phyloP scores from a whole-genome alignment of 331 rosid species.

The Rhamnella rubrinervis region DNA sequence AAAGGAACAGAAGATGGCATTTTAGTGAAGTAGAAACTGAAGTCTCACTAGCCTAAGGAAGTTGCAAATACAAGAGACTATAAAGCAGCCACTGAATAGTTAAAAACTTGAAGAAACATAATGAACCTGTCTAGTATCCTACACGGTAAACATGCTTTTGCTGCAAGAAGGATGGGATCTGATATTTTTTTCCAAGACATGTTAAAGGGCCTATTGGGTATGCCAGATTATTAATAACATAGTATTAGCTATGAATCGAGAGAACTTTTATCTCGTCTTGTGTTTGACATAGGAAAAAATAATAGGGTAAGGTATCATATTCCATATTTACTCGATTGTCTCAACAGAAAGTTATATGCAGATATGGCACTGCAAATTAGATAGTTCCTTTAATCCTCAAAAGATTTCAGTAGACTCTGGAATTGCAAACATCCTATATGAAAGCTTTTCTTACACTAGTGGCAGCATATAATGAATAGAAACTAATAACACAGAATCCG shows the following conservation, averaged over 20 bases:
- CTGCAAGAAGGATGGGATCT: no score
- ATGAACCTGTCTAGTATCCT: not conserved
- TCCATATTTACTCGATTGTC: no score
- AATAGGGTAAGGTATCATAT: no score
- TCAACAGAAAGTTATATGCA: no score
- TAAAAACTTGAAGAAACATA: not conserved
- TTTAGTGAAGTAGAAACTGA: not conserved
- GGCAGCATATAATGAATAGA: not conserved
- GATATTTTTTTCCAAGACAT: no score
- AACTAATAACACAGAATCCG: not conserved
- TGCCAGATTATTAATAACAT: no score
- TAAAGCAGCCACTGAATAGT: not conserved
- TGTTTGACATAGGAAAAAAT: no score
- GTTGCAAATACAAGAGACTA: not conserved
- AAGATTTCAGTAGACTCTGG: not conserved
- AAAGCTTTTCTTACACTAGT: not conserved
- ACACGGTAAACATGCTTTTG: not conserved
- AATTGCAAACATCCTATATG: not conserved
- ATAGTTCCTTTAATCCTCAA: not conserved
- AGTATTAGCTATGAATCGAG: no score
- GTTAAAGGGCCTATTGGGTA: no score
- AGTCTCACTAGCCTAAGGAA: not conserved
- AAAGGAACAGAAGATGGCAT: not conserved
- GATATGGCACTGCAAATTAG: no score
- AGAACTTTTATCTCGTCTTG: no score